Conservation (phyloP, 163 green algal genomes). For the Scenedesmus sp. region DNA sequence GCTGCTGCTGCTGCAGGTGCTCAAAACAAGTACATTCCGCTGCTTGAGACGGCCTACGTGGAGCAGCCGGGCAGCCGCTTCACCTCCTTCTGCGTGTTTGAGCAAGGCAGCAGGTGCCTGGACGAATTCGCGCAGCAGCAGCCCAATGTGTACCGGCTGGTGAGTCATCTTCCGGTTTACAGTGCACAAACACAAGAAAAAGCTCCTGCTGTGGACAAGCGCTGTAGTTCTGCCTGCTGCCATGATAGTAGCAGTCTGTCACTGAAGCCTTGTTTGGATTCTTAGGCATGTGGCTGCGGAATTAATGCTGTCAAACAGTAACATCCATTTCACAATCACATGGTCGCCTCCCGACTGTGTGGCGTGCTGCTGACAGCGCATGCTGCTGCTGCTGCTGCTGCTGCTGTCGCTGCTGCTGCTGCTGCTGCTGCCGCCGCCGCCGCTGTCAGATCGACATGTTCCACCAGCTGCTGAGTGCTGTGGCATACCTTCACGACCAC, state of each 20-base stretch:
- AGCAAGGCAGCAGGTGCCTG: not conserved
- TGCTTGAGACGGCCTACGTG: not conserved
- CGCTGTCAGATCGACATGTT: not conserved
- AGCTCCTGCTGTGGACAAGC: no score
- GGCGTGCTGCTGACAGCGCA: no score
- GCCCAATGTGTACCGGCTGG: not conserved
- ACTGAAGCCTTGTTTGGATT: no score
- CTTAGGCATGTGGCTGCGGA: no score
- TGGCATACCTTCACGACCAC: slow-evolving; percentile 63
- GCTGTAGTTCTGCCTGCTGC: no score
- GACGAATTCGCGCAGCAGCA: not conserved
- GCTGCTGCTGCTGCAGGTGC: not conserved
- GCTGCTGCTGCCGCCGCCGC: not conserved
- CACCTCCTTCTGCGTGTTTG: not conserved
- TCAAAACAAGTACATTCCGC: not conserved
- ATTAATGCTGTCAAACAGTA: no score
- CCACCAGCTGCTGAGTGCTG: not conserved
- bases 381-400: not conserved
- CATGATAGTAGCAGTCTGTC: no score
- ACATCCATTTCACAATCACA: no score
- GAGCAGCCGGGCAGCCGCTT: not conserved
- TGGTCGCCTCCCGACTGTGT: no score
- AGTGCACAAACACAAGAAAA: no score
- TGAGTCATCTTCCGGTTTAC: no score
- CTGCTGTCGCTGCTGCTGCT: not conserved